phyloP scores from a whole-genome alignment of 257 asterid genomes.

The Solanum microdontum region DNA sequence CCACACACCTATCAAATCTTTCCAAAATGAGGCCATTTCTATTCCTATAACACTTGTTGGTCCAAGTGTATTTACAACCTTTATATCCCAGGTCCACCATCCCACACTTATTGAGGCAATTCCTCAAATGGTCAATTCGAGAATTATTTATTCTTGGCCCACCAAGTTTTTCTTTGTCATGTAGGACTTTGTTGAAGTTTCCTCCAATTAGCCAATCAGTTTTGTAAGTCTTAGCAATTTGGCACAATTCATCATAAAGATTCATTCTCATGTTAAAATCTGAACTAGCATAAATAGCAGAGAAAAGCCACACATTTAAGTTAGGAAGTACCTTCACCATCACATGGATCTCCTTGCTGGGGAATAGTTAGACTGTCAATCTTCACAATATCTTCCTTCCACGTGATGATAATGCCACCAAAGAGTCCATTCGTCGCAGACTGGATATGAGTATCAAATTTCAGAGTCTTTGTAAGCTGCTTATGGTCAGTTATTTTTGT shows the following conservation, averaged over 20 bases:
- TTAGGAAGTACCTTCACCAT: background rate
- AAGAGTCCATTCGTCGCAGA: background rate
- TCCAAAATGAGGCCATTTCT: too few relatives aligned
- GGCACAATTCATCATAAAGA: background rate
- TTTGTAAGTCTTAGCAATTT: background rate
- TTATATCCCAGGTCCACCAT: too few relatives aligned
- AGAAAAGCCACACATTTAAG: background rate
- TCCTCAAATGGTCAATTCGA: too few relatives aligned
- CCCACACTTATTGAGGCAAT: too few relatives aligned
- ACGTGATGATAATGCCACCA: background rate
- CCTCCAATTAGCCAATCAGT: background rate
- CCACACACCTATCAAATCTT: too few relatives aligned
- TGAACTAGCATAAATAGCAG: fast-evolving
- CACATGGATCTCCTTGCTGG: too few relatives aligned
- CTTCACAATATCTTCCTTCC: background rate
- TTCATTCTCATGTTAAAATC: background rate
- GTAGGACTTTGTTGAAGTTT: background rate
- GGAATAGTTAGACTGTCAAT: too few relatives aligned
- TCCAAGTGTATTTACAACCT: too few relatives aligned
- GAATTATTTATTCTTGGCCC: too few relatives aligned
- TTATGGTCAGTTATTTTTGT: background rate
- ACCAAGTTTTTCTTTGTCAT: too few relatives aligned
- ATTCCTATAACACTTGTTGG: too few relatives aligned
- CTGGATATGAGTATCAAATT: background rate
- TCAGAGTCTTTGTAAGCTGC: too few relatives aligned